These are phyloP conservation scores for Yarrowia osloensis DNA, from an alignment of 805 yeast genomes.

Conservation along the genomic window DNA sequence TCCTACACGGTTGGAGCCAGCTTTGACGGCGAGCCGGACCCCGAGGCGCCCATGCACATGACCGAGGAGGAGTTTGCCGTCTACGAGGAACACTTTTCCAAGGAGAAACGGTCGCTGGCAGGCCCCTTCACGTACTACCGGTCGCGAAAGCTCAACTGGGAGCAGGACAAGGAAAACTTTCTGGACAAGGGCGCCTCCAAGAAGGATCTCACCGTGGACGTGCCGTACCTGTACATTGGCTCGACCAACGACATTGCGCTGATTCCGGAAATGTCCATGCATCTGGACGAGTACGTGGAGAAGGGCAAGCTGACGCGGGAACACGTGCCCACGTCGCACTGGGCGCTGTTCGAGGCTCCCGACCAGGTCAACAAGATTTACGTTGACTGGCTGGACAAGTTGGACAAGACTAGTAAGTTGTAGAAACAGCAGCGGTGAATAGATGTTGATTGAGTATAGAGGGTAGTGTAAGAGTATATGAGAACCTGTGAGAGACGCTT, in stretches of 20 bases:
- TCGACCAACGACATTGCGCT: constrained; percentile 30
- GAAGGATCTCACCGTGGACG: constrained; percentile 24
- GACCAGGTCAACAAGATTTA: constrained; percentile 23
- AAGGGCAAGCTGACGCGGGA: constrained; percentile 30
- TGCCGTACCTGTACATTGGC: constrained; percentile 29
- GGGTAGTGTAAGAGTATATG: no score
- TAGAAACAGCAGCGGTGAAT: neutral
- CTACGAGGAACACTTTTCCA: constrained; percentile 24
- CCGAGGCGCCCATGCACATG: constrained; percentile 29
- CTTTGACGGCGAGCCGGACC: constrained; percentile 26
- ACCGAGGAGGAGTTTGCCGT: constrained; percentile 30
- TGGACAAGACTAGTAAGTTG: constrained; percentile 26
- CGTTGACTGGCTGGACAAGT: constrained; percentile 17
- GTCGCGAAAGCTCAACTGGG: constrained; percentile 30
- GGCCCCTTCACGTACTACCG: constrained; percentile 30
- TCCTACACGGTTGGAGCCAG: constrained; percentile 24
- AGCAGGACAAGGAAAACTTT: constrained; percentile 30
- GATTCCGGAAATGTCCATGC: constrained; percentile 28
- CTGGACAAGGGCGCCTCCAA: constrained; percentile 28
- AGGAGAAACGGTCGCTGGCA: constrained; percentile 26
- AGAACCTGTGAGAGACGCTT: no score
- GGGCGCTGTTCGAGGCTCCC: constrained; percentile 28
- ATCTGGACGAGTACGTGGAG: constrained; percentile 27
- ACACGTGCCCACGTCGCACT: constrained; percentile 24
- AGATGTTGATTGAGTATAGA: no score